A percentile compares a stretch with the other conserved stretches of the same genome.
Evolutionary conservation across 2,329 filamentous ascomycete species (phyloP).

Genomic region (Aspergillus fructus): DNA sequence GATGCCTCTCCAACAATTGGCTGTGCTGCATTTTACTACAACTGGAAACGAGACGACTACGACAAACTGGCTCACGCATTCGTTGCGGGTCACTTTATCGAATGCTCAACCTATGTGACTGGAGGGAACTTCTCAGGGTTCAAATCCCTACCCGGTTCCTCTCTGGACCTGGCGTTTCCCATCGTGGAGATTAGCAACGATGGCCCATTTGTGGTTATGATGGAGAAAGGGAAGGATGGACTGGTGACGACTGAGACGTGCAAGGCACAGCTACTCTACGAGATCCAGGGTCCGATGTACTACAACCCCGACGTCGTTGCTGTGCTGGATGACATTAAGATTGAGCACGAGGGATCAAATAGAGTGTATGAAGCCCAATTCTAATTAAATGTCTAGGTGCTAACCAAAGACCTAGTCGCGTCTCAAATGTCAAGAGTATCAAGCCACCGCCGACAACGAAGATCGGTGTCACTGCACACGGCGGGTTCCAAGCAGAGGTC

Average conservation of each 20-base stretch:
- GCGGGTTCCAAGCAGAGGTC: conserved; percentile 42
- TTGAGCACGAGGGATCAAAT: conserved; percentile 34
- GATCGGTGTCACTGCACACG: conserved; percentile 40
- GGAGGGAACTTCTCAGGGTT: conserved; percentile 29
- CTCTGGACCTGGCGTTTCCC: conserved; percentile 24
- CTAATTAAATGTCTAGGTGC: too few relatives aligned
- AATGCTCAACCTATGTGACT: conserved; percentile 28
- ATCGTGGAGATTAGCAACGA: conserved; percentile 25
- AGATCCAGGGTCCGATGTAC: conserved; percentile 48
- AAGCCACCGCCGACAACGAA: conserved; percentile 47
- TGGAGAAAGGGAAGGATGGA: conserved; percentile 21
- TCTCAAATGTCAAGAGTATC: conserved; percentile 37
- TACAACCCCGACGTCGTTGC: conserved; percentile 52
- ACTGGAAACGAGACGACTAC: conserved; percentile 27
- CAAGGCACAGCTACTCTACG: conserved; percentile 47
- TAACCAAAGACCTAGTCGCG: neutral
- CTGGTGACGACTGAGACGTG: conserved; percentile 38
- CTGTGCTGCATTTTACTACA: conserved; percentile 32
- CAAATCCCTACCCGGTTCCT: conserved; percentile 18
- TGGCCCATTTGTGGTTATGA: conserved; percentile 19
- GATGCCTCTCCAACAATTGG: conserved; percentile 37
- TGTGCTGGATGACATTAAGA: conserved; percentile 31
- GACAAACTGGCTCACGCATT: conserved; percentile 30
- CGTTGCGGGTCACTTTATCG: conserved; percentile 28
- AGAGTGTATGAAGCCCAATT: conserved; percentile 27